A percentile compares a stretch with the other conserved stretches of the same genome.
These are phyloP conservation scores for Oryza glaberrima DNA, from an alignment of 176 grass and related monocot genomes.

Conservation along the genomic window DNA sequence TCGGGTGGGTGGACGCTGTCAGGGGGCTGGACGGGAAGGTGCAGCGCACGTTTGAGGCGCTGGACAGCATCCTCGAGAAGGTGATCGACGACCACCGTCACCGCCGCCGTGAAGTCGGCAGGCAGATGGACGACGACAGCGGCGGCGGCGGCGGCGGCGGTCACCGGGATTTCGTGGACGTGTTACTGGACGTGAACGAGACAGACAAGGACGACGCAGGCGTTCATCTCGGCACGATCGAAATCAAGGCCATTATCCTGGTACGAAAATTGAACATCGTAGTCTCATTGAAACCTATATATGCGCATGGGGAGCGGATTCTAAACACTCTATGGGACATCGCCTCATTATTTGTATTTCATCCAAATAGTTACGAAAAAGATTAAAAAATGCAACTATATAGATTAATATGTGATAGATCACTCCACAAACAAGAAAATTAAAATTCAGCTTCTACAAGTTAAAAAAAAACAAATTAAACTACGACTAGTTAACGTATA, in stretches of 20 bases:
- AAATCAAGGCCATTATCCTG: slow-evolving; percentile 46
- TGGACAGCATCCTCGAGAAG: slow-evolving; percentile 31
- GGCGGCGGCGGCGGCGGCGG: not conserved
- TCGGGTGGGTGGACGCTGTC: slow-evolving; percentile 49
- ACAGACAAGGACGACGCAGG: not conserved
- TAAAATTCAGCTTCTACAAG: too few species aligned
- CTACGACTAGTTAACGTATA: too few species aligned
- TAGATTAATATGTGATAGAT: too few species aligned
- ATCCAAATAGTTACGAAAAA: too few species aligned
- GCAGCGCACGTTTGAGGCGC: slow-evolving; percentile 22
- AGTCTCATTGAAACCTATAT: too few species aligned
- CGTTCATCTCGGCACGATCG: not conserved
- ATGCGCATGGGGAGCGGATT: too few species aligned
- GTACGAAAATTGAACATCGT: not conserved
- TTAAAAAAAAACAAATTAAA: too few species aligned
- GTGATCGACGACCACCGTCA: slow-evolving; percentile 26
- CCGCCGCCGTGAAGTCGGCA: not conserved
- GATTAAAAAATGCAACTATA: too few species aligned
- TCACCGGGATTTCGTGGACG: slow-evolving; percentile 30
- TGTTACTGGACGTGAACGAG: slow-evolving; percentile 17
- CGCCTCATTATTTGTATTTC: too few species aligned
- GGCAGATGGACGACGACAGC: too few species aligned
- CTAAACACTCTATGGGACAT: too few species aligned
- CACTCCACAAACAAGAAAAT: too few species aligned
- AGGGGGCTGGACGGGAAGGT: slow-evolving; percentile 16